Conservation (phyloP, 1,284 basidiomycete genomes). For the Sanghuangporus sanghuang region DNA sequence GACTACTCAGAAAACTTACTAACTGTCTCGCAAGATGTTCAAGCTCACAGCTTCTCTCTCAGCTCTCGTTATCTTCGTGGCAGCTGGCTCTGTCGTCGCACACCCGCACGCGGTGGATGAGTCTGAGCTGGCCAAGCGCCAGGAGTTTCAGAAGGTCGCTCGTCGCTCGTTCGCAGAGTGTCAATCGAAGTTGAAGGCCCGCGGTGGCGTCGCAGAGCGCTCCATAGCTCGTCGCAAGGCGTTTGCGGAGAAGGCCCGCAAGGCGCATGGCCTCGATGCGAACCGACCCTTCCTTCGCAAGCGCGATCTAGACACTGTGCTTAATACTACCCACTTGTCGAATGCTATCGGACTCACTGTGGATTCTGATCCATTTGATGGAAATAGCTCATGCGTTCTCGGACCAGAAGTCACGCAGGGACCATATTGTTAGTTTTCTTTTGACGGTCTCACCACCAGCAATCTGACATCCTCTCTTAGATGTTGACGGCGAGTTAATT, state of each 20-base stretch:
- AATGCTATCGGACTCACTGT: conserved; percentile 1
- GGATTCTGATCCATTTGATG: conserved; percentile 10
- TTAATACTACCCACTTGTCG: not conserved
- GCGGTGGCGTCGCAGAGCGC: conserved; percentile 5
- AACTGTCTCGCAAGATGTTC: not conserved
- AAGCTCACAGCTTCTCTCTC: not conserved
- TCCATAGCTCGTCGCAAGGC: not conserved
- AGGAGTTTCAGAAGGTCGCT: not conserved
- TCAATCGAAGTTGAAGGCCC: not conserved
- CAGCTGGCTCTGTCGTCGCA: not conserved
- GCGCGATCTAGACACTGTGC: not conserved
- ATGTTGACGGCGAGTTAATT: conserved; percentile 19
- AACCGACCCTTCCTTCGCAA: not conserved
- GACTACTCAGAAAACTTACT: not conserved
- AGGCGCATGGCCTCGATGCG: not conserved
- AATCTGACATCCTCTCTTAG: not conserved
- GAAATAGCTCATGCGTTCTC: conserved; percentile 3
- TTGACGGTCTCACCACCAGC: not conserved
- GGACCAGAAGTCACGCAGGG: conserved; percentile 8
- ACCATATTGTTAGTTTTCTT: not conserved
- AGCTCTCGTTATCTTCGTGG: not conserved
- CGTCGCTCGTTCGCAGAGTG: not conserved
- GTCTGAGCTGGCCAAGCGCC: conserved; percentile 1
- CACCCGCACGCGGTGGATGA: not conserved
- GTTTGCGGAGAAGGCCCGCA: not conserved